phyloP scores from a whole-genome alignment of 192 early-diverging fungal genomes.

The Endogone sp. region DNA sequence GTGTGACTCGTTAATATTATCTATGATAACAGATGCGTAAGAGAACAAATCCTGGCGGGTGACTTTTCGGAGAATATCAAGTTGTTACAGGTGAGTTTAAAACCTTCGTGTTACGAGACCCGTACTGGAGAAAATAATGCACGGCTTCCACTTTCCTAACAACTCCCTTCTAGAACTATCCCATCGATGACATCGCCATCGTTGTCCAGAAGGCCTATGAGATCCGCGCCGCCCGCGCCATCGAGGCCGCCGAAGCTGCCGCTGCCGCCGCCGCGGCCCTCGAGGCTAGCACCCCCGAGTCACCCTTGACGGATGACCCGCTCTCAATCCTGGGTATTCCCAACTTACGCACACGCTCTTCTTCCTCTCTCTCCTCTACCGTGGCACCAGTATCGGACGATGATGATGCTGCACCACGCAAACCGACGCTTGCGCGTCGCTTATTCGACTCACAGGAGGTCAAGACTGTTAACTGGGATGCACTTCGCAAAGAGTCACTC shows the following conservation, averaged over 20 bases:
- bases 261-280: background rate
- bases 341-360: slow-evolving; percentile 13
- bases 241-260: background rate
- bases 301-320: background rate
- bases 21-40: slow-evolving; percentile 38
- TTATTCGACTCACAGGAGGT: background rate
- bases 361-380: slow-evolving; percentile 6
- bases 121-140: too few species aligned
- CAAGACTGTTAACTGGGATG: background rate
- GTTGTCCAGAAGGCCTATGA: slow-evolving; percentile 32
- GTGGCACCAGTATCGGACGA: background rate
- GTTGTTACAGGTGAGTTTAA: slow-evolving; percentile 57
- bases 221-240: slow-evolving; percentile 25
- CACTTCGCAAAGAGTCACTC: background rate
- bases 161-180: slow-evolving; percentile 49
- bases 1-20: slow-evolving; percentile 9
- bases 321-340: slow-evolving; percentile 20
- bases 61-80: slow-evolving; percentile 60
- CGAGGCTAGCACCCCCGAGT: background rate
- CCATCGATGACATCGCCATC: slow-evolving; percentile 42
- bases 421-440: background rate
- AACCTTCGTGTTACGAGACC: too few species aligned
- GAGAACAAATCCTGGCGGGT: slow-evolving; percentile 47
- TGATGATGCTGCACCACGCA: background rate
- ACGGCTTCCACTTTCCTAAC: background rate